Base-by-base conservation (phyloP, 169 alveolate genomes). In the Plasmodium ovale region DNA sequence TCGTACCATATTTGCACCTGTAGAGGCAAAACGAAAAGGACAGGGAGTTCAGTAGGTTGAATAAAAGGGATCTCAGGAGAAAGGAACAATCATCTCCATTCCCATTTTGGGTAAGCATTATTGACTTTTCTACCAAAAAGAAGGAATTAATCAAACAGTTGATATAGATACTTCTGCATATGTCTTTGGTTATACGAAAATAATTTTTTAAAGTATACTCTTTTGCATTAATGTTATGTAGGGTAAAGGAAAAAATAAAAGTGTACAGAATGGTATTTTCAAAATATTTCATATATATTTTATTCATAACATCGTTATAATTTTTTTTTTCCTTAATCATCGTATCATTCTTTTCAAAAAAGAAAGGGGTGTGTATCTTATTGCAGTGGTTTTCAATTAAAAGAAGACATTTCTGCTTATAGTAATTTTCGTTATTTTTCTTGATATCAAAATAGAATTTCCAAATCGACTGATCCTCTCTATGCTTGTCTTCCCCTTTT, bases 1-100 rank as follows among this genome's bases (percentile, higher is more conserved):
- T 6, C 5, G 33, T 79, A 79, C 89, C 89, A 67, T 79, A 79
- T 79, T 79, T 79, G 62, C 89, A 79, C 71, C 33, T 79, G 60
- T 79, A 79, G 3, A 79, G 37, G 44, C 84, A 64, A 29, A 25
- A 54, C 0, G 89, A 79, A 33, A 79, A 79, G 33, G 44, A 25
- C 37, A 67, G 9, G 0, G 89, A 51, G 58, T 79, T 79, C 10
- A 79, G 44, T n/a, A 65, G 33, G 29, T 79, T 79, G 42, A 79
- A 79, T 2, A 53, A 42, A 19, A 79, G 16, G 58, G 89, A 37
- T 4, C 33, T 56, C 5, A 44, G 6, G 19, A 79, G 5, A 70
- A 39, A 35, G 33, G 27, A 10, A 35, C n/a, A 35, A 16, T 25
- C 31, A 7, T 79, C 51, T 65, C 10, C 29, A 4, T 59, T 12